These are phyloP conservation scores for Scleroderma citrinum DNA, from an alignment of 768 basidiomycete genomes.

Conservation along the genomic window DNA sequence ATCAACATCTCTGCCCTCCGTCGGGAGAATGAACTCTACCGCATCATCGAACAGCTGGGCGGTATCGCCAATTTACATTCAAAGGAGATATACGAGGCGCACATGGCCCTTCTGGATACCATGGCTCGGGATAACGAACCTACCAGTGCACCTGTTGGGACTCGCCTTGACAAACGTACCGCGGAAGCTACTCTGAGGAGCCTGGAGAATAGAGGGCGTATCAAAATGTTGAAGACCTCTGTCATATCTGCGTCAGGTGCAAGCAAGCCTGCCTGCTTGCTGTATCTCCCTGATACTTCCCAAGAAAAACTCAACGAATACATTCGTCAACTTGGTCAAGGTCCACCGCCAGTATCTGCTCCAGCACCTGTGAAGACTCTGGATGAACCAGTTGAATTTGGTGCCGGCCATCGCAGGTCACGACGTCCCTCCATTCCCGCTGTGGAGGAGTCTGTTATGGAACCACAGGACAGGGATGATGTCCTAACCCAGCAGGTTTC, in stretches of 20 bases:
- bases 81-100: constrained; percentile 66
- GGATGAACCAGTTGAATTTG: constrained; percentile 51
- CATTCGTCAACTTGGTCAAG: constrained; percentile 48
- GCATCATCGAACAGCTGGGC: constrained; percentile 56
- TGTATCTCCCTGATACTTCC: constrained; percentile 56
- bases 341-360: constrained; percentile 19
- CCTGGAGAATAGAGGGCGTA: constrained; percentile 58
- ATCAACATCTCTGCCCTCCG: constrained; percentile 74
- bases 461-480: constrained; percentile 35
- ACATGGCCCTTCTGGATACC: constrained; percentile 54
- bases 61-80: constrained; percentile 63
- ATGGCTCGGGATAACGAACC: constrained; percentile 57
- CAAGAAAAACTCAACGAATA: constrained; percentile 52
- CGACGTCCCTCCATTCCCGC: constrained; percentile 28
- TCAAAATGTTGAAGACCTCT: constrained; percentile 67
- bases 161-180: constrained; percentile 70
- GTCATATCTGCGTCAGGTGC: constrained; percentile 54
- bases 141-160: constrained; percentile 63
- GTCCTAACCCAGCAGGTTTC: constrained; percentile 21
- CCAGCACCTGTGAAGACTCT: constrained; percentile 43
- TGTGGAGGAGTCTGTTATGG: constrained; percentile 14
- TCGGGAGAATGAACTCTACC: constrained; percentile 74
- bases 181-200: constrained; percentile 51
- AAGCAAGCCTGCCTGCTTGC: constrained; percentile 52
- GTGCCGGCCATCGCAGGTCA: constrained; percentile 32